Evolutionary conservation across 768 basidiomycete genomes (phyloP).

Genomic region (Suillus occidentalis): DNA sequence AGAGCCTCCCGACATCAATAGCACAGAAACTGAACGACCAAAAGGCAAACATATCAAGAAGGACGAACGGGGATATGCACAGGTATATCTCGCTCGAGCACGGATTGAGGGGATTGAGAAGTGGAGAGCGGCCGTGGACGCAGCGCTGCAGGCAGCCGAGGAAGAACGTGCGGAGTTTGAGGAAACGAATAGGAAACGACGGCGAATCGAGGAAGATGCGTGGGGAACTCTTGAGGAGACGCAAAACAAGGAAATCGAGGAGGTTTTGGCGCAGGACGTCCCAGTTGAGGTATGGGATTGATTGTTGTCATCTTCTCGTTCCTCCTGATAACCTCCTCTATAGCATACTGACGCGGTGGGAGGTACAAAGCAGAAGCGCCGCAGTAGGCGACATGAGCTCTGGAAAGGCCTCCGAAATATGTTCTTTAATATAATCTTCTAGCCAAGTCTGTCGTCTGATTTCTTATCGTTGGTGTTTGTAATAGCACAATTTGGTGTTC

Average conservation of each 20-base stretch:
- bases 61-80: neutral
- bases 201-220: neutral
- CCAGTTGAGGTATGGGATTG: neutral
- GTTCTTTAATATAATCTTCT: constrained; percentile 5
- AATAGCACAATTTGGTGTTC: constrained; percentile 1
- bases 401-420: constrained; percentile 4
- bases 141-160: constrained; percentile 6
- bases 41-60: neutral
- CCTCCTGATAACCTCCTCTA: neutral
- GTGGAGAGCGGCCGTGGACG: constrained; percentile 2
- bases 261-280: neutral
- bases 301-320: neutral
- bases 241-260: neutral
- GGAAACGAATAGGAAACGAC: constrained; percentile 4
- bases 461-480: neutral
- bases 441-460: neutral
- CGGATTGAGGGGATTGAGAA: constrained; percentile 4
- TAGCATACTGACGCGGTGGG: neutral
- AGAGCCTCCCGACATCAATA: neutral
- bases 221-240: neutral
- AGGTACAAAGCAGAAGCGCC: constrained; percentile 2
- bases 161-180: neutral
- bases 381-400: constrained; percentile 3
- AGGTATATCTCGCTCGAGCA: neutral
- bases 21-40: neutral